Percentiles rank a stretch among this genome's conserved stretches.
Evolutionary conservation across 1,139 yeast species (phyloP).

Genomic region (Magnusiomyces fungicola): DNA sequence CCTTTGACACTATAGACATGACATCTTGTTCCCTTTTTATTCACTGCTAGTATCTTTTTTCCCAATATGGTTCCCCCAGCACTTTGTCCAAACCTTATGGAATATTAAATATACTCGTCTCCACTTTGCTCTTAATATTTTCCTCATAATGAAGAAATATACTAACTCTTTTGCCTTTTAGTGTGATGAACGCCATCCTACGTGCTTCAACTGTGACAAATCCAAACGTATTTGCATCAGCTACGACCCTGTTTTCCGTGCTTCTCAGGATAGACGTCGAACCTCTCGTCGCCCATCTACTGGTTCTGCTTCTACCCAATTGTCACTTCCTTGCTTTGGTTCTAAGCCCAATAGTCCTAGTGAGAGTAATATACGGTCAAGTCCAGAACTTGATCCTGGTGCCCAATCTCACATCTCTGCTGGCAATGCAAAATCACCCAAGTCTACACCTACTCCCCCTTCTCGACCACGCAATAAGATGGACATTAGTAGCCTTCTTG

Average conservation of each 20-base stretch:
- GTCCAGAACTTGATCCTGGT: background rate
- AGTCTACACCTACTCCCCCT: no score
- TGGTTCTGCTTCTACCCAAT: background rate
- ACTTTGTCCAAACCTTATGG: no score
- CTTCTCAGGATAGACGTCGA: constrained; percentile 19
- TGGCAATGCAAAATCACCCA: background rate
- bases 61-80: no score
- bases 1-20: no score
- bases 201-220: constrained; percentile 66
- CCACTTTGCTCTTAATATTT: no score
- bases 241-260: constrained; percentile 39
- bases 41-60: no score
- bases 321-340: background rate
- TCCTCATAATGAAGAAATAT: no score
- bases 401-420: background rate
- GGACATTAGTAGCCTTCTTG: constrained; percentile 26
- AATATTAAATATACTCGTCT: no score
- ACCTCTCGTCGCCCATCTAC: background rate
- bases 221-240: constrained; percentile 64
- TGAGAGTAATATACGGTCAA: background rate
- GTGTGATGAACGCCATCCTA: constrained; percentile 71
- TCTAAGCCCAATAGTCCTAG: background rate
- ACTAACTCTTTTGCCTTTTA: constrained; percentile 3
- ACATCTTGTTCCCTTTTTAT: no score
- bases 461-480: constrained; percentile 16